Conservation (phyloP, 169 alveolate genomes). For the Plasmodium cynomolgi region DNA sequence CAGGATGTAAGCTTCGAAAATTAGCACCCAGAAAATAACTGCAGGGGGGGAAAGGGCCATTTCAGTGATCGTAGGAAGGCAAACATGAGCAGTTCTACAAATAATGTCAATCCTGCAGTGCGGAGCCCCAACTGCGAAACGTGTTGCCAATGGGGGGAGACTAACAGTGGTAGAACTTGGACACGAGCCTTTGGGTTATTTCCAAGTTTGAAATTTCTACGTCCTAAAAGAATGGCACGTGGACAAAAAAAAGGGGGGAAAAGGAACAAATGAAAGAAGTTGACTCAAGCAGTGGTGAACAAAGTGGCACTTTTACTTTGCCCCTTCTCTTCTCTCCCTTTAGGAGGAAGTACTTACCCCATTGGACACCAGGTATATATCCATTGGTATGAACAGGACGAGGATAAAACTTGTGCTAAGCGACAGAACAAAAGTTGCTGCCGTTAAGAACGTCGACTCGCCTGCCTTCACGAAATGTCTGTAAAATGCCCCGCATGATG, state of each 20-base stretch:
- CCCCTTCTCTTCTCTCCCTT: background rate
- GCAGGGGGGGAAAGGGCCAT: background rate
- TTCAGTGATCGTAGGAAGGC: background rate
- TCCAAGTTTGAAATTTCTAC: conserved; percentile 61
- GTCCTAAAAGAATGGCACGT: conserved; percentile 10
- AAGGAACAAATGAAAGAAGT: background rate
- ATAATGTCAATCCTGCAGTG: background rate
- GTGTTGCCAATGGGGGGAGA: background rate
- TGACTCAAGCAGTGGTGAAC: background rate
- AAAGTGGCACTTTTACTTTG: background rate
- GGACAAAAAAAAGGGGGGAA: background rate
- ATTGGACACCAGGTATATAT: conserved; percentile 63
- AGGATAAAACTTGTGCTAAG: conserved; percentile 47
- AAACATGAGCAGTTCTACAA: background rate
- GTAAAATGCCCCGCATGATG: conserved; percentile 58
- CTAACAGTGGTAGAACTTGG: conserved; percentile 63
- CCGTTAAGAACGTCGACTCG: conserved; percentile 56
- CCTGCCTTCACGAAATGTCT: conserved; percentile 38
- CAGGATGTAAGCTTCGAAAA: conserved; percentile 46
- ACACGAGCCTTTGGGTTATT: conserved; percentile 43
- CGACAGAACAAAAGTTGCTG: conserved; percentile 49
- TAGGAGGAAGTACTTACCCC: conserved; percentile 27
- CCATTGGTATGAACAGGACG: conserved; percentile 66
- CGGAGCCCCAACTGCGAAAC: background rate
- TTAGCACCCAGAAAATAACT: conserved; percentile 66